These are phyloP conservation scores for Phytopythium sindhum DNA, from an alignment of 352 stramenopile genomes.

Conservation along the genomic window DNA sequence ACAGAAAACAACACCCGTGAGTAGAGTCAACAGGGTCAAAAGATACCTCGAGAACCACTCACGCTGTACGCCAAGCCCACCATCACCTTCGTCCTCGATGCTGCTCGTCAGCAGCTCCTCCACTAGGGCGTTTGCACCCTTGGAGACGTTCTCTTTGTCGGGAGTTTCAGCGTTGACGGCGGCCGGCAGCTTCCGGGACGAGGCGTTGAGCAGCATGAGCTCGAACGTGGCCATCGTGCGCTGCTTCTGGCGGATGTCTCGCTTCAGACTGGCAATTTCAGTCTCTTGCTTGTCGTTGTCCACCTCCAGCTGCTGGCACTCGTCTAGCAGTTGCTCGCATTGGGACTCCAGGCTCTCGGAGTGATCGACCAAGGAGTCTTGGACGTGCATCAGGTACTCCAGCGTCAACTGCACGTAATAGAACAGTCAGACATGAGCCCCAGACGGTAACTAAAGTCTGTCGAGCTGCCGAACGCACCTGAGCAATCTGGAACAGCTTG, in stretches of 20 bases:
- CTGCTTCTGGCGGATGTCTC: conserved; percentile 78
- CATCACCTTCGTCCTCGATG: not conserved
- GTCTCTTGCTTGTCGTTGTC: conserved; percentile 61
- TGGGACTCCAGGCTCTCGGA: conserved; percentile 64
- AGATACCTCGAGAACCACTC: not conserved
- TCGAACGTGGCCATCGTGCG: conserved; percentile 80
- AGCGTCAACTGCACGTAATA: conserved; percentile 56
- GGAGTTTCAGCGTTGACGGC: conserved; percentile 7
- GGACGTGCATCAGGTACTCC: conserved; percentile 80
- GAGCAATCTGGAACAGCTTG: conserved; percentile 83
- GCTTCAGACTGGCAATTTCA: conserved; percentile 63
- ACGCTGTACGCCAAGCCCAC: not conserved
- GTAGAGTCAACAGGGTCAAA: not conserved
- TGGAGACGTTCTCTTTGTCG: conserved; percentile 38
- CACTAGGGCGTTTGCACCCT: conserved; percentile 27
- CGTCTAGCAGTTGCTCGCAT: conserved; percentile 52
- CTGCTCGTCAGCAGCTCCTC: conserved; percentile 26
- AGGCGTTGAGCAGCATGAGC: conserved; percentile 70
- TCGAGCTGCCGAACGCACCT: conserved; percentile 25
- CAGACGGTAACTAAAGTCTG: not conserved
- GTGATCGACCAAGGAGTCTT: conserved; percentile 75
- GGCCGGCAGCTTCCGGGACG: conserved; percentile 20
- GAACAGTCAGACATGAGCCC: conserved; percentile 1
- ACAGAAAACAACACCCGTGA: not conserved
- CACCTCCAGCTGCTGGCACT: conserved; percentile 56